phyloP scores from a whole-genome alignment of 306 rosid species.

The Biancaea sappan region DNA sequence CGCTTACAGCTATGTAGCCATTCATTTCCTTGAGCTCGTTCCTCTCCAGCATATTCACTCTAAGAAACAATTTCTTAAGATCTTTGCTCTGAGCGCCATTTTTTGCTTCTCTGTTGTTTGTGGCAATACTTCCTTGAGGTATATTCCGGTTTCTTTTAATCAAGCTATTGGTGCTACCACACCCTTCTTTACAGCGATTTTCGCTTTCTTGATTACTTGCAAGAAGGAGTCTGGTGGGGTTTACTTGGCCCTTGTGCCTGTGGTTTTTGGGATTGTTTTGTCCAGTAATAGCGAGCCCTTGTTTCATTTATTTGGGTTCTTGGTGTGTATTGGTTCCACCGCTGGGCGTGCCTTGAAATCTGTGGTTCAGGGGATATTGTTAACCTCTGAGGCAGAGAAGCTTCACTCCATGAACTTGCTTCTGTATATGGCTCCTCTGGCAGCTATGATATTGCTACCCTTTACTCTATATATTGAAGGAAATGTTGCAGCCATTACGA shows the following conservation, averaged over 20 bases:
- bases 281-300: slow-evolving; percentile 83
- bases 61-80: slow-evolving; percentile 71
- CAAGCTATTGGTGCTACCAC: slow-evolving; percentile 96
- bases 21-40: slow-evolving; percentile 65
- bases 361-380: slow-evolving; percentile 79
- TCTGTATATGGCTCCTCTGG: slow-evolving; percentile 93
- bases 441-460: slow-evolving; percentile 71
- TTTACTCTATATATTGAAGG: slow-evolving; percentile 86
- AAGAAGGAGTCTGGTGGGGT: slow-evolving; percentile 75
- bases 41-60: slow-evolving; percentile 83
- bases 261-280: slow-evolving; percentile 78
- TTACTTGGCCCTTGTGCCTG: slow-evolving; percentile 76
- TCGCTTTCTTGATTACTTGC: slow-evolving; percentile 74
- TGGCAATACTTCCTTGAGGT: slow-evolving; percentile 86
- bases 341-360: slow-evolving; percentile 92
- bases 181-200: slow-evolving; percentile 87
- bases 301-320: slow-evolving; percentile 77
- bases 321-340: slow-evolving; percentile 81
- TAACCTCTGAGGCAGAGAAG: slow-evolving; percentile 84
- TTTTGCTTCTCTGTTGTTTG: slow-evolving; percentile 96
- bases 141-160: slow-evolving; percentile 86
- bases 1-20: slow-evolving; percentile 63
- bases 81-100: slow-evolving; percentile 70
- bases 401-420: slow-evolving; percentile 91
- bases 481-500: slow-evolving; percentile 51